These are phyloP conservation scores for Staphylotrichum longicolle DNA, from an alignment of 495 filamentous ascomycete species.

Conservation along the genomic window DNA sequence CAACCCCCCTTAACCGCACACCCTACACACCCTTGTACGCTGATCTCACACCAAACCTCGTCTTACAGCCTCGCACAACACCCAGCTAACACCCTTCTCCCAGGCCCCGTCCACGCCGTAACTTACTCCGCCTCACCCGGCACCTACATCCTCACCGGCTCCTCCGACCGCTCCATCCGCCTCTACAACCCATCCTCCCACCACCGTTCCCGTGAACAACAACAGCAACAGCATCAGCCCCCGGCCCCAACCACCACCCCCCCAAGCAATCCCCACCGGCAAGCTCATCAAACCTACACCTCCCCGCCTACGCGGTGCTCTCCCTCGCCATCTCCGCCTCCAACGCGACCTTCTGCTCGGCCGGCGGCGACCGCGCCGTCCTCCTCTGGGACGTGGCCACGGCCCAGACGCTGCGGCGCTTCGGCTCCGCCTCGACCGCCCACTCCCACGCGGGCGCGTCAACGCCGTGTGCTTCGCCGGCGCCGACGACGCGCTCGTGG, in stretches of 20 bases:
- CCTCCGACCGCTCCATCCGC: constrained; percentile 77
- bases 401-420: constrained; percentile 69
- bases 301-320: constrained; percentile 86
- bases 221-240: constrained; percentile 37
- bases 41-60: background rate
- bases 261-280: constrained; percentile 31
- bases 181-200: constrained; percentile 67
- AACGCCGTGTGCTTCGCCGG: constrained; percentile 79
- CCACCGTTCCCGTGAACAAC: constrained; percentile 38
- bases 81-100: constrained; percentile 21
- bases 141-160: constrained; percentile 82
- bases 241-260: constrained; percentile 7
- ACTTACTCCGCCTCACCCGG: constrained; percentile 65
- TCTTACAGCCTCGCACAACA: background rate
- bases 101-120: constrained; percentile 71
- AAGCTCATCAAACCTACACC: constrained; percentile 78
- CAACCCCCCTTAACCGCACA: background rate
- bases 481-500: constrained; percentile 63
- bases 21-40: background rate
- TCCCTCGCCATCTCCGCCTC: constrained; percentile 68
- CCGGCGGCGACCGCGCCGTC: constrained; percentile 83
- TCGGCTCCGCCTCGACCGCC: constrained; percentile 46
- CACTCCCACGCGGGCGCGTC: constrained; percentile 67
- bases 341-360: constrained; percentile 77
- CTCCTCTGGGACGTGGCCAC: constrained; percentile 92